These are phyloP conservation scores for Scedosporium aurantiacum DNA, from an alignment of 2,329 filamentous ascomycete genomes.

Conservation along the genomic window DNA sequence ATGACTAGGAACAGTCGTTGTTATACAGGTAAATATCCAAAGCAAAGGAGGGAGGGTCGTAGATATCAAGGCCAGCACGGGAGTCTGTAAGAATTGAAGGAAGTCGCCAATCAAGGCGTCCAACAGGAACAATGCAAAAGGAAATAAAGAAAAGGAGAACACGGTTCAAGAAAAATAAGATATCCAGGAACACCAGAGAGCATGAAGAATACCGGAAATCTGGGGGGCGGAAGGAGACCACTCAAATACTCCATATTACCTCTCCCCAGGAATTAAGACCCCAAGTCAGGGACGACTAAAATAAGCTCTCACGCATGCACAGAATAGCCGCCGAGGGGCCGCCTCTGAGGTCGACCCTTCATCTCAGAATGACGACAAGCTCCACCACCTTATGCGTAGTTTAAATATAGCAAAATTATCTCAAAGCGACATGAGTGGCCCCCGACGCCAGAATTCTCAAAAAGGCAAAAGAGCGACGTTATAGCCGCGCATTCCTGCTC, in stretches of 20 bases:
- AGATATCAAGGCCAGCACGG: background rate
- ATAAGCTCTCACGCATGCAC: background rate
- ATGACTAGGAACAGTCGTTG: background rate
- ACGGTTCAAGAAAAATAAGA: background rate
- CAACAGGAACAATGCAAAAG: background rate
- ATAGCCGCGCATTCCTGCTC: background rate
- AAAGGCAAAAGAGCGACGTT: background rate
- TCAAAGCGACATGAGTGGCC: background rate
- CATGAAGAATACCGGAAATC: constrained; percentile 1
- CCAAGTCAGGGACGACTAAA: background rate
- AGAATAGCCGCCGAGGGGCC: constrained; percentile 1
- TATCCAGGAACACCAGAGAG: background rate
- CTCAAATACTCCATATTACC: background rate
- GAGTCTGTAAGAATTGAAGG: background rate
- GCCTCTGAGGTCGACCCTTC: no score
- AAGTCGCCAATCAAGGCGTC: background rate
- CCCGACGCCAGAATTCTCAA: background rate
- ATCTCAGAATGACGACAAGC: background rate
- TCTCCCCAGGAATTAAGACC: background rate
- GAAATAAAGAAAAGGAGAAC: background rate
- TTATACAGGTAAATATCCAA: background rate
- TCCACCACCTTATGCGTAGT: background rate
- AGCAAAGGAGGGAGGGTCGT: background rate
- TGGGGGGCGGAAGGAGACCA: background rate
- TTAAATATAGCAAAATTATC: background rate